Evolutionary conservation across 1,284 basidiomycete species (phyloP), one percentile per base, ranked within the genome.

Genomic region (Sporisorium graminicola): DNA sequence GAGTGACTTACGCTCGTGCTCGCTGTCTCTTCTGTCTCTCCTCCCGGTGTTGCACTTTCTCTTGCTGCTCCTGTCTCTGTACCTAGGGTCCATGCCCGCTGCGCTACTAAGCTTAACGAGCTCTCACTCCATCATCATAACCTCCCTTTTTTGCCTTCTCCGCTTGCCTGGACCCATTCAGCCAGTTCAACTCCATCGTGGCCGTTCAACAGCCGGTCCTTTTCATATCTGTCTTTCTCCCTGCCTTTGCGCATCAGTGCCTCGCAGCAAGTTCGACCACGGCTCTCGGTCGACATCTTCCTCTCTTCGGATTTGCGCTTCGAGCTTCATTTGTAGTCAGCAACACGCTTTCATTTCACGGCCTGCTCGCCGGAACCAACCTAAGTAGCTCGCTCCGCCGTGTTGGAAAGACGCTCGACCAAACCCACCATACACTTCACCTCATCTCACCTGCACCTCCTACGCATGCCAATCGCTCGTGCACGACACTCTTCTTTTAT

Each of bases 361-460:
- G 51, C 35, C 35, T 26, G 20, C 29, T 29, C 47, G 52, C 44
- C 27, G 27, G 13, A 49, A 18, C n/a, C 47, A 40, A 26, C 20
- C 20, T 18, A 58, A 16, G n/a, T n/a, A n/a, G n/a, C 22, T 22
- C 37, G 27, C 29, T 31, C 44, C n/a, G 27, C 47, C n/a, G 35
- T 44, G 13, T 57, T 50, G 26, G 24, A 42, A 43, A 35, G 31
- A 62, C 59, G n/a, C 42, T 47, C 33, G 53, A 33, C 20, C 58
- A 61, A 46, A 51, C 33, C 65, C 49, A 57, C 40, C 14, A 4
- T 29, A 5, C 22, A 13, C 33, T 9, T 6, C 40, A 51, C 56
- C 55, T 68, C 65, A 67, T 67, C 51, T 56, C 37, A 37, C 57
- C 20, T 31, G n/a, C 46, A 52, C n/a, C 8, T 18, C 22, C 40